Evolutionary conservation across 768 basidiomycete species (phyloP), one percentile per base, ranked within the genome.

Genomic region (Lentinus brumalis): DNA sequence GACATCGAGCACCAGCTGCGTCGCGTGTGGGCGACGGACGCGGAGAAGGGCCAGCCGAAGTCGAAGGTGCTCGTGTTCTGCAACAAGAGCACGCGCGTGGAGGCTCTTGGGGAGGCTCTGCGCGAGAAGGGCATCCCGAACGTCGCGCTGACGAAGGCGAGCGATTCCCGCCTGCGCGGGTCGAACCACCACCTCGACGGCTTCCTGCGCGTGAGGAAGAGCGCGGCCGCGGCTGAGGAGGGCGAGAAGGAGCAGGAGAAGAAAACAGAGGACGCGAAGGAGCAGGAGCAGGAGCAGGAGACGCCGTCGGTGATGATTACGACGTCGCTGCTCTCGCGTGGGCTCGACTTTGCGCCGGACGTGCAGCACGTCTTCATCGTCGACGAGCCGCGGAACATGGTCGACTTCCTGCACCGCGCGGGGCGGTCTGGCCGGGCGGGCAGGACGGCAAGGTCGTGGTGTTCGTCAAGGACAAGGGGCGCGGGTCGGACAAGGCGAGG

Each of bases 401-500:
- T 96, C 41, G 95, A 97, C 73, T 96, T 96, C 71, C 72, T 97
- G 61, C 95, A 97, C 75, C 86, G 95, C 4, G 95, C 95, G 0
- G 95, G 95, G 15, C 77, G 95, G 50, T 82, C 90, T 0, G 94
- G 87, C 2, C 77, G 94, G 32, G 92, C 92, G 4, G 91, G 0
- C 72, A 81, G 69, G 70, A 73, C 30, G 91, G 90, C 1, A 86
- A 81, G 64, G 92, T 93, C 0, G 85, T 93, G 3, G 77, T 93
- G 6, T 93, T 93, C 68, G 88, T 88, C 35, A 91, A 88, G 71
- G 74, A 77, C 66, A 82, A 80, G 57, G 90, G 89, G 1, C 77
- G 89, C 21, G 88, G 89, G 2, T 83, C 85, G 53, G 75, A 74
- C 41, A 77, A 75, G 61, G 76, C 80, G 31, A 79, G 77, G 69